These are phyloP conservation scores for Myriangium duriaei DNA, from an alignment of 2,329 filamentous ascomycete species.

Conservation along the genomic window DNA sequence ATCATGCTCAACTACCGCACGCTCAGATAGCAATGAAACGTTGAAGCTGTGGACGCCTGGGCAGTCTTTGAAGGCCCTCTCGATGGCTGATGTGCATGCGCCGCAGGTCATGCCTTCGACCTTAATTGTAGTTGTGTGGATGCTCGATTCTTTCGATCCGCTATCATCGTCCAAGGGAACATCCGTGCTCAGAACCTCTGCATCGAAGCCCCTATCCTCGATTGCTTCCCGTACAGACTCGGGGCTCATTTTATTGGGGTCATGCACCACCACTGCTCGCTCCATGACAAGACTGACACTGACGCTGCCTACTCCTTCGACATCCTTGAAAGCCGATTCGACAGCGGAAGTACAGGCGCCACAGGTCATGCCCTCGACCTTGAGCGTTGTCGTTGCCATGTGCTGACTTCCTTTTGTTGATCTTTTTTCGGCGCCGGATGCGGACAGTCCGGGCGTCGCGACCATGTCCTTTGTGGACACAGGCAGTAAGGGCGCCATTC, in stretches of 20 bases:
- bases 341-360: conserved; percentile 89
- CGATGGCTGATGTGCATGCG: conserved; percentile 89
- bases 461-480: conserved; percentile 3
- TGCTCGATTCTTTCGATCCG: conserved; percentile 24
- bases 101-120: conserved; percentile 84
- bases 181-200: conserved; percentile 38
- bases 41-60: conserved; percentile 76
- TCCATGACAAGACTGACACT: conserved; percentile 94
- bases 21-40: conserved; percentile 87
- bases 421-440: neutral
- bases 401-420: conserved; percentile 13
- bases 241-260: conserved; percentile 61
- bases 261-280: conserved; percentile 81
- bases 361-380: conserved; percentile 77
- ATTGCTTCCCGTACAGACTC: conserved; percentile 72
- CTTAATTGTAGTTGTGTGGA: conserved; percentile 82
- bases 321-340: conserved; percentile 72
- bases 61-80: conserved; percentile 74
- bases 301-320: conserved; percentile 72
- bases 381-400: conserved; percentile 86
- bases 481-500: conserved; percentile 6
- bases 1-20: conserved; percentile 89
- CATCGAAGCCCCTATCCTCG: conserved; percentile 85
- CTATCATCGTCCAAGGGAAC: conserved; percentile 17
- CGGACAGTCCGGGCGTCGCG: no score